Evolutionary conservation across 768 basidiomycete genomes (phyloP).

Genomic region (Crassisporium funariophilum): DNA sequence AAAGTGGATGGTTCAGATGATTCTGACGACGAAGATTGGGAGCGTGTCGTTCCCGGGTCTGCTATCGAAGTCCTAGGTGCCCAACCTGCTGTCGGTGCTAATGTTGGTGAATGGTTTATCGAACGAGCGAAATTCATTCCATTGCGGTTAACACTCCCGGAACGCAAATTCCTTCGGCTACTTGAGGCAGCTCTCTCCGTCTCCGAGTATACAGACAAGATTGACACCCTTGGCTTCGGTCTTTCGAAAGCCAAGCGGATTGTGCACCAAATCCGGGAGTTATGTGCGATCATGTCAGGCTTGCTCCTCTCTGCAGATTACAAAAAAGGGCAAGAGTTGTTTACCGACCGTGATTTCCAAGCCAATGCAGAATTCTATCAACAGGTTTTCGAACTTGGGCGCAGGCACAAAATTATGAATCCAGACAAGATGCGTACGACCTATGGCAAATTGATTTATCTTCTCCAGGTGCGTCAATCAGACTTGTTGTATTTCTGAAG

Average conservation of each 20-base stretch:
- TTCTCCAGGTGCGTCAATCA: slow-evolving; percentile 62
- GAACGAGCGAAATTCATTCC: slow-evolving; percentile 83
- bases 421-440: slow-evolving; percentile 91
- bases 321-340: slow-evolving; percentile 86
- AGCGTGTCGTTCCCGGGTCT: slow-evolving; percentile 36
- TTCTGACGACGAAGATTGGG: slow-evolving; percentile 47
- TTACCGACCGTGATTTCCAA: slow-evolving; percentile 79
- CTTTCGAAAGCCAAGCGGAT: slow-evolving; percentile 86
- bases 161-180: slow-evolving; percentile 84
- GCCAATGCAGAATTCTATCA: slow-evolving; percentile 82
- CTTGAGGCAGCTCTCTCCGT: slow-evolving; percentile 84
- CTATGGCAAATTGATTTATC: slow-evolving; percentile 84
- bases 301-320: slow-evolving; percentile 83
- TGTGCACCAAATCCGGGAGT: slow-evolving; percentile 82
- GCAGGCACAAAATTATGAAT: slow-evolving; percentile 90
- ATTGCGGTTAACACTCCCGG: slow-evolving; percentile 68
- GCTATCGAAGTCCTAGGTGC: slow-evolving; percentile 45
- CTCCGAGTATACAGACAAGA: slow-evolving; percentile 89
- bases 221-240: slow-evolving; percentile 78
- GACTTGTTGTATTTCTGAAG: neutral
- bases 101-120: slow-evolving; percentile 85
- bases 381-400: slow-evolving; percentile 76
- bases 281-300: slow-evolving; percentile 87
- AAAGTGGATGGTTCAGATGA: slow-evolving; percentile 41
- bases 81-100: slow-evolving; percentile 59